phyloP scores from a whole-genome alignment of 345 rosid genomes.

The Acer yangbiense region DNA sequence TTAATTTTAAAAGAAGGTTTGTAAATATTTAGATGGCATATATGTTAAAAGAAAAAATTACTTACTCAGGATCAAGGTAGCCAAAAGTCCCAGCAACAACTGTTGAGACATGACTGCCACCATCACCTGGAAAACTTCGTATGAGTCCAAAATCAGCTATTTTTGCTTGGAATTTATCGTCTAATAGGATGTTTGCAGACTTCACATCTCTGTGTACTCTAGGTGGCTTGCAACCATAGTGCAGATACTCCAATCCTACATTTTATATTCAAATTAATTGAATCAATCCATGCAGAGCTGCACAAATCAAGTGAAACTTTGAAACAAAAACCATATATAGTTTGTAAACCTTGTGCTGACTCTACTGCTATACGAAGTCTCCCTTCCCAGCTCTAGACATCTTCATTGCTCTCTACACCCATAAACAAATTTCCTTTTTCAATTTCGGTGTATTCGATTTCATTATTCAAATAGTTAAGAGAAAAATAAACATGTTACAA shows the following conservation, averaged over 20 bases:
- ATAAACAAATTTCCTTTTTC: background rate
- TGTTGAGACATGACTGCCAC: constrained; percentile 42
- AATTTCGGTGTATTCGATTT: background rate
- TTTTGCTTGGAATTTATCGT: constrained; percentile 49
- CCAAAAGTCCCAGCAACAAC: constrained; percentile 53
- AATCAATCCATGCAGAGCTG: background rate
- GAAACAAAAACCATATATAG: background rate
- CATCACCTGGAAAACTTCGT: constrained; percentile 37
- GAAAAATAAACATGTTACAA: background rate
- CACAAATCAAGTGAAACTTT: background rate
- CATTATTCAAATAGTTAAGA: background rate
- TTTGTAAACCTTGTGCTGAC: constrained; percentile 54
- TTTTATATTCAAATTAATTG: background rate
- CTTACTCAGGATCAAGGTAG: constrained; percentile 56
- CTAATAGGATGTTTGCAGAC: constrained; percentile 51
- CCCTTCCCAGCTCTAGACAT: constrained; percentile 42
- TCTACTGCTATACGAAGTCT: constrained; percentile 50
- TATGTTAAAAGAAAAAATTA: background rate
- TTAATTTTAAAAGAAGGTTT: too few species aligned
- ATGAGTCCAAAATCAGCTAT: constrained; percentile 66
- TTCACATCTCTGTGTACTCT: constrained; percentile 64
- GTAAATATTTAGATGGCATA: too few species aligned
- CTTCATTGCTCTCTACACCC: constrained; percentile 26
- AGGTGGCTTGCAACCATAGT: constrained; percentile 57
- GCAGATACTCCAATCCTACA: constrained; percentile 67